Conservation (phyloP, 176 grass and related monocot species). For the Alloteropsis semialata region DNA sequence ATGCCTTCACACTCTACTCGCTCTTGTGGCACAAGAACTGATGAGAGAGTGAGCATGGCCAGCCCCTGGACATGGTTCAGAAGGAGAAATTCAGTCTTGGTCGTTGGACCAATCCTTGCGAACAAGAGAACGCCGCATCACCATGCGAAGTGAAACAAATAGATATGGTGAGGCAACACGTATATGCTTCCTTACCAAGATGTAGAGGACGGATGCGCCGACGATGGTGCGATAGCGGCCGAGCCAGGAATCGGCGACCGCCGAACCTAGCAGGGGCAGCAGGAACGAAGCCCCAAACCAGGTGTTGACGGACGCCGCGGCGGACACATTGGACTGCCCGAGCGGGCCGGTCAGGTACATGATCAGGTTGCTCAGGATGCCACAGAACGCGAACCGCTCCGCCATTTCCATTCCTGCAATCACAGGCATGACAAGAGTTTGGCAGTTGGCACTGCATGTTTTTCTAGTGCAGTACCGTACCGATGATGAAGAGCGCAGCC, state of each 20-base stretch:
- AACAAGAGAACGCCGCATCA: no score
- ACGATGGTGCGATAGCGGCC: conserved; percentile 64
- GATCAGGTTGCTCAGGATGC: conserved; percentile 35
- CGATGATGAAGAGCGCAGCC: conserved; percentile 53
- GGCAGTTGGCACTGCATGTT: no score
- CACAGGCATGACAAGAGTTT: no score
- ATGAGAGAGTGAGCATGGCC: conserved; percentile 38
- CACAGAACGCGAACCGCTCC: conserved; percentile 25
- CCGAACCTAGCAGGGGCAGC: conserved; percentile 39
- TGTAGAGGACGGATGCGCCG: conserved; percentile 36
- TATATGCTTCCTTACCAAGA: conserved; percentile 14
- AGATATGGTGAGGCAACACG: no score
- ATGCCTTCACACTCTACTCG: not conserved
- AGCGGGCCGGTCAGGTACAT: conserved; percentile 42
- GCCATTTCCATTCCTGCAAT: conserved; percentile 23
- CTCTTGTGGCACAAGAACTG: conserved; percentile 3
- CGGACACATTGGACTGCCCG: conserved; percentile 5
- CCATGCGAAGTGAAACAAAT: no score
- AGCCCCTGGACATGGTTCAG: conserved; percentile 14
- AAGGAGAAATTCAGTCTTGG: not conserved
- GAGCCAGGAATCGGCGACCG: conserved; percentile 67
- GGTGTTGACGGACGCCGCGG: conserved; percentile 24
- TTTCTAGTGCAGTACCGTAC: not conserved
- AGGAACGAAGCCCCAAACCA: not conserved
- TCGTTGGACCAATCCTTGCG: no score